Conservation (phyloP, 805 yeast genomes). For the Candida chauliodis region DNA sequence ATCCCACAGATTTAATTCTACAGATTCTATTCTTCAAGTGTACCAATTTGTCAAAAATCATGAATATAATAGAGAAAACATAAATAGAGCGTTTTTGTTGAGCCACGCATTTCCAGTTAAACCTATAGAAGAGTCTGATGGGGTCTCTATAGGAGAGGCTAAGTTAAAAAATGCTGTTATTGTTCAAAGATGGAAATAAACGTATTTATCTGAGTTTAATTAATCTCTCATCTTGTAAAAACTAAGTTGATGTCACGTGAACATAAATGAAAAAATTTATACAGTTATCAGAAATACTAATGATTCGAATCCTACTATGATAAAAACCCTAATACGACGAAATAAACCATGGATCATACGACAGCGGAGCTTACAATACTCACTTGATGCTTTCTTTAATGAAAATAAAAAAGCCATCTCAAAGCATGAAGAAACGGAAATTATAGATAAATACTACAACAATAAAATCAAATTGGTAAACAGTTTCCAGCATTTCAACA, state of each 20-base stretch:
- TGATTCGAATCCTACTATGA: conserved; percentile 1
- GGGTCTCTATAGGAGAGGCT: conserved; percentile 63
- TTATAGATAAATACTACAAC: background rate
- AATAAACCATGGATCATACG: conserved; percentile 1
- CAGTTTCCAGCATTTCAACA: conserved; percentile 4
- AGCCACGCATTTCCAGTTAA: conserved; percentile 82
- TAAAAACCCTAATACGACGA: background rate
- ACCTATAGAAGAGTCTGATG: conserved; percentile 53
- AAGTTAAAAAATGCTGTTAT: conserved; percentile 81
- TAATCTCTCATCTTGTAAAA: too few relatives aligned
- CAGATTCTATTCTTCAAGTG: conserved; percentile 61
- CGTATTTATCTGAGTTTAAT: too few relatives aligned
- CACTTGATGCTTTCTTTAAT: conserved; percentile 1
- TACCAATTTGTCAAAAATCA: conserved; percentile 61
- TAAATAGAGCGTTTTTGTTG: conserved; percentile 52
- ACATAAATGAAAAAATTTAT: background rate
- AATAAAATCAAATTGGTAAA: conserved; percentile 1
- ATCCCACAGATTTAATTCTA: conserved; percentile 58
- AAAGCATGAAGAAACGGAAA: background rate
- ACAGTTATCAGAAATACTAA: too few relatives aligned
- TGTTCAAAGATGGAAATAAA: conserved; percentile 76
- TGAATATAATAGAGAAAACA: conserved; percentile 39
- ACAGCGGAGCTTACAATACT: background rate
- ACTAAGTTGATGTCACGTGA: background rate
- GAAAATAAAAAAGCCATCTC: background rate